phyloP scores from a whole-genome alignment of 371 early-diverging fungal species.

The Actinomortierella wolfii region DNA sequence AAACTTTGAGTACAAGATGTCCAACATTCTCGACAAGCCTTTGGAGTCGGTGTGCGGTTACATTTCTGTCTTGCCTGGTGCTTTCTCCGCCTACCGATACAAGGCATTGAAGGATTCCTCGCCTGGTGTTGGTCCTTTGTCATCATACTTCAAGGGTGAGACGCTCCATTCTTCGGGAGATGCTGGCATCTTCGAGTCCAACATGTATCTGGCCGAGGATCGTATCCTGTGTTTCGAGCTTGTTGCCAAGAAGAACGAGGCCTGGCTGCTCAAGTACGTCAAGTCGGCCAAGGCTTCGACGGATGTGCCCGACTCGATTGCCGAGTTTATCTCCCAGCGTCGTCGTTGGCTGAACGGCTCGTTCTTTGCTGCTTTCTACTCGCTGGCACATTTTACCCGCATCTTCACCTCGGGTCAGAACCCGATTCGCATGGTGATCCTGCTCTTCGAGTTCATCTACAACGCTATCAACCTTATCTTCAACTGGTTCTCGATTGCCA shows the following conservation, averaged over 20 bases:
- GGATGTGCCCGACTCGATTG: slow-evolving; percentile 69
- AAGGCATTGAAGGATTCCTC: slow-evolving; percentile 79
- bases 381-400: slow-evolving; percentile 76
- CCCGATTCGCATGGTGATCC: slow-evolving; percentile 59
- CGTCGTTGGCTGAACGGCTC: slow-evolving; percentile 79
- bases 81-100: slow-evolving; percentile 97
- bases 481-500: slow-evolving; percentile 75
- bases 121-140: slow-evolving; percentile 76
- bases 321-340: slow-evolving; percentile 73
- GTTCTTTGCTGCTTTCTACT: slow-evolving; percentile 73
- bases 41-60: slow-evolving; percentile 97
- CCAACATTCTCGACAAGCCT: slow-evolving; percentile 97
- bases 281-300: slow-evolving; percentile 72
- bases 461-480: slow-evolving; percentile 76
- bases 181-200: slow-evolving; percentile 66
- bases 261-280: slow-evolving; percentile 76
- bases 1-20: slow-evolving; percentile 97
- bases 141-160: slow-evolving; percentile 94
- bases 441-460: slow-evolving; percentile 74
- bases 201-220: slow-evolving; percentile 85
- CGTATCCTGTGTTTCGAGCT: slow-evolving; percentile 92
- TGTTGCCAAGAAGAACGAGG: slow-evolving; percentile 74
- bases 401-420: slow-evolving; percentile 74
- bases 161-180: slow-evolving; percentile 77
- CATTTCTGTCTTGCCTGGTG: slow-evolving; percentile 95